Conservation (phyloP, 176 grass and related monocot genomes). For the Neostapfia colusana region DNA sequence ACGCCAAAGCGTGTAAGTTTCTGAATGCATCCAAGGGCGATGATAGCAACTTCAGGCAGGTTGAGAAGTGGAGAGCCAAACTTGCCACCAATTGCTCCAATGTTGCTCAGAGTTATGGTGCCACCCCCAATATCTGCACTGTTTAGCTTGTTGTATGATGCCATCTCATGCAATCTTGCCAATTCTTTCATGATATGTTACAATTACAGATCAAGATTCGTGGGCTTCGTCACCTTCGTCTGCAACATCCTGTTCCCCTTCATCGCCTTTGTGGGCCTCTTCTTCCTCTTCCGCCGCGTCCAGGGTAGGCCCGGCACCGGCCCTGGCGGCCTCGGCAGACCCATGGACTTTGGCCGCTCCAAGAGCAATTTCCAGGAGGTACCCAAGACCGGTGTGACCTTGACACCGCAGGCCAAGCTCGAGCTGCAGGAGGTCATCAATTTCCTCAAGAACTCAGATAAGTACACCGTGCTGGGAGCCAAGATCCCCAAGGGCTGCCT, state of each 20-base stretch:
- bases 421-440: conserved; percentile 95
- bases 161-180: conserved; percentile 69
- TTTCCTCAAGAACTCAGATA: conserved; percentile 95
- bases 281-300: conserved; percentile 86
- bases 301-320: conserved; percentile 76
- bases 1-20: conserved; percentile 74
- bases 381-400: conserved; percentile 75
- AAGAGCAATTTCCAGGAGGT: conserved; percentile 99
- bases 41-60: conserved; percentile 91
- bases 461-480: conserved; percentile 89
- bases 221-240: too few species aligned
- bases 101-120: conserved; percentile 96
- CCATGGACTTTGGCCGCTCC: conserved; percentile 95
- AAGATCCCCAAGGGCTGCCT: conserved; percentile 97
- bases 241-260: too few species aligned
- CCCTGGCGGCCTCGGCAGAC: conserved; percentile 78
- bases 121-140: conserved; percentile 70
- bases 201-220: conserved; percentile 9
- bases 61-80: conserved; percentile 96
- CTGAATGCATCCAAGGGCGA: conserved; percentile 84
- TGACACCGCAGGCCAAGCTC: conserved; percentile 96
- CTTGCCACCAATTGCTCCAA: conserved; percentile 92
- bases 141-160: conserved; percentile 67
- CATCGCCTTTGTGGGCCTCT: too few species aligned
- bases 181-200: conserved; percentile 83